A percentile compares a stretch with the other conserved stretches of the same genome.
These are phyloP conservation scores for Crithidia bombi DNA, from an alignment of 208 protist species.

Conservation along the genomic window DNA sequence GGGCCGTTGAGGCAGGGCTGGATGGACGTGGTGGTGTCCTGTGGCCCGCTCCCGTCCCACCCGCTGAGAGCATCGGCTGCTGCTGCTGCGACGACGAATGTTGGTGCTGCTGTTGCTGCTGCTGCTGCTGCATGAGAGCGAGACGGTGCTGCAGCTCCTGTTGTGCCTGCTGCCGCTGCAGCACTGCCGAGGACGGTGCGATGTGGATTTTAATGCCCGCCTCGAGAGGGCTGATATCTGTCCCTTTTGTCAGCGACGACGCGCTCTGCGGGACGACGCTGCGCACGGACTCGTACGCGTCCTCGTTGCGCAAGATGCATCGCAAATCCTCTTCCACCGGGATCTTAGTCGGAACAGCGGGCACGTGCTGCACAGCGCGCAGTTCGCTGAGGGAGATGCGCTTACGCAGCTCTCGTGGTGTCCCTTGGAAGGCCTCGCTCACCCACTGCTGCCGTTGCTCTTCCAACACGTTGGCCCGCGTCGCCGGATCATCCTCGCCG, in stretches of 20 bases:
- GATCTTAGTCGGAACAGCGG: slow-evolving; percentile 59
- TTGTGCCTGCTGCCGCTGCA: slow-evolving; percentile 54
- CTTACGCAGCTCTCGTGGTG: slow-evolving; percentile 47
- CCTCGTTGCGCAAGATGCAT: slow-evolving; percentile 63
- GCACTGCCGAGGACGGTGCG: slow-evolving; percentile 65
- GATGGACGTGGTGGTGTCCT: not conserved
- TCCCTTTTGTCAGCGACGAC: slow-evolving; percentile 83
- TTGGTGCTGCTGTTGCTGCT: slow-evolving; percentile 14
- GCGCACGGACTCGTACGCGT: slow-evolving; percentile 72
- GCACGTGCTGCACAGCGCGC: slow-evolving; percentile 34
- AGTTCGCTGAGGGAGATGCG: slow-evolving; percentile 49
- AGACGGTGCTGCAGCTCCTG: slow-evolving; percentile 34
- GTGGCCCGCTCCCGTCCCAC: not conserved
- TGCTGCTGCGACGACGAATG: not conserved
- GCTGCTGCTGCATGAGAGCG: slow-evolving; percentile 24
- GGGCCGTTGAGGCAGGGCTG: not conserved
- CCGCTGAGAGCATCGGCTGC: not conserved
- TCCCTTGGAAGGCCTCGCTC: slow-evolving; percentile 45
- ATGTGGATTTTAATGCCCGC: slow-evolving; percentile 90
- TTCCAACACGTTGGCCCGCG: slow-evolving; percentile 45
- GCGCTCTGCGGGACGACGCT: slow-evolving; percentile 77
- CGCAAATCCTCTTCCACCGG: slow-evolving; percentile 75
- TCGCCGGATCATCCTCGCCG: slow-evolving; percentile 59
- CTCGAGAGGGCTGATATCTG: slow-evolving; percentile 76
- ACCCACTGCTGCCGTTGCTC: slow-evolving; percentile 83